Evolutionary conservation across 2,329 filamentous ascomycete species (phyloP).

Genomic region (Colletotrichum plurivorum): DNA sequence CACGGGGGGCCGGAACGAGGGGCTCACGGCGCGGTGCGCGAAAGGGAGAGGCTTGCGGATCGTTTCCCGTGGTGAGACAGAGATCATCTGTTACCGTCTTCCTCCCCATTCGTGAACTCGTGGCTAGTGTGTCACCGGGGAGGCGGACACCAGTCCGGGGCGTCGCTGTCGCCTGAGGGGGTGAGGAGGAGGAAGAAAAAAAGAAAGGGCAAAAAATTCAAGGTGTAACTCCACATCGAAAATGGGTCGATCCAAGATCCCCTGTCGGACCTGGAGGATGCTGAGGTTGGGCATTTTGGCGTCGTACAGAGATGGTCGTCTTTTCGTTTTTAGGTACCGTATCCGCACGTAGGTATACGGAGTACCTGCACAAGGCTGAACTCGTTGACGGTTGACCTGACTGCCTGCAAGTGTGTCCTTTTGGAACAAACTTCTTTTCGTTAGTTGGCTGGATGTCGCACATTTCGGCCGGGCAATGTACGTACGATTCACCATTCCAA

Average conservation of each 20-base stretch:
- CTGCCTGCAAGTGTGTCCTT: no score
- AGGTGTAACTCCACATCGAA: not conserved
- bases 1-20: no score
- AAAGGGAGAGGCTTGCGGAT: constrained; percentile 22
- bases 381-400: no score
- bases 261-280: no score
- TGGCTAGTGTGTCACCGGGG: constrained; percentile 31
- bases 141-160: not conserved
- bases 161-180: not conserved
- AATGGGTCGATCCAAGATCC: no score
- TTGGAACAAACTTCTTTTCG: not conserved
- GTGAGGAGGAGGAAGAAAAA: not conserved
- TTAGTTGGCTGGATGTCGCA: constrained; percentile 1
- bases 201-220: not conserved
- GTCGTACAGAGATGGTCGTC: no score
- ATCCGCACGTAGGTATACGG: no score
- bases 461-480: constrained; percentile 7
- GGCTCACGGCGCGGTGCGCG: not conserved
- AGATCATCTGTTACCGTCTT: constrained; percentile 16
- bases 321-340: no score
- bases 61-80: constrained; percentile 34
- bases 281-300: no score
- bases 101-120: constrained; percentile 20
- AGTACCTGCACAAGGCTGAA: no score
- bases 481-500: not conserved